Percentiles rank a stretch among this genome's conserved stretches.
phyloP scores from a whole-genome alignment of 2,329 filamentous ascomycete species.

The Eutypa lata region DNA sequence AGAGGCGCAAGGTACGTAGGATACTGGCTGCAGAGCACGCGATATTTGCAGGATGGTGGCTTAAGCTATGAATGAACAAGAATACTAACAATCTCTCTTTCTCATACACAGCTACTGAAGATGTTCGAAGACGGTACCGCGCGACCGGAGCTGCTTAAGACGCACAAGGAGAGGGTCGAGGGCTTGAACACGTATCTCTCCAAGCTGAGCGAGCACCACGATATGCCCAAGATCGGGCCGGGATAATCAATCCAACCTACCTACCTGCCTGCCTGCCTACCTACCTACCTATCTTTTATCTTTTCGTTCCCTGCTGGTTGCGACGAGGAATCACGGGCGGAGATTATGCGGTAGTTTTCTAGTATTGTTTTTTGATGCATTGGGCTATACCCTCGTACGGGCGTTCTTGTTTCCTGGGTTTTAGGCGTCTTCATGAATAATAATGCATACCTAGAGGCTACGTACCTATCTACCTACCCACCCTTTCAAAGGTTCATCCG shows the following conservation, averaged over 20 bases:
- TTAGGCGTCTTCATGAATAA: background rate
- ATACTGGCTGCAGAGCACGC: background rate
- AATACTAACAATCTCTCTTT: background rate
- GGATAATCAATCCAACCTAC: too few relatives aligned
- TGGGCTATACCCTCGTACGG: background rate
- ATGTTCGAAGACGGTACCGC: conserved; percentile 59
- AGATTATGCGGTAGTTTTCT: background rate
- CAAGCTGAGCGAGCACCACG: conserved; percentile 91
- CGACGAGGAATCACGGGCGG: background rate
- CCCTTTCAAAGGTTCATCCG: too few relatives aligned
- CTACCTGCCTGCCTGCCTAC: too few relatives aligned
- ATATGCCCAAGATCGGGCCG: conserved; percentile 75
- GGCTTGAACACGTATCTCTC: conserved; percentile 93
- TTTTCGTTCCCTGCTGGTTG: too few relatives aligned
- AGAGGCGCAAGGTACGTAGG: conserved; percentile 70
- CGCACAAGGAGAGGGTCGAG: conserved; percentile 94
- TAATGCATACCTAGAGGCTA: too few relatives aligned
- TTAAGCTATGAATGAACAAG: too few relatives aligned
- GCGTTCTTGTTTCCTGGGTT: background rate
- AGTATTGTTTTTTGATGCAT: background rate
- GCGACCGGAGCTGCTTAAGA: conserved; percentile 80
- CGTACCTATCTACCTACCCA: too few relatives aligned
- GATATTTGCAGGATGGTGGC: too few relatives aligned
- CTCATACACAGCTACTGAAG: conserved; percentile 65
- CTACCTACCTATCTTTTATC: too few relatives aligned